phyloP scores from a whole-genome alignment of 257 asterid species.

The Solanum chilense region DNA sequence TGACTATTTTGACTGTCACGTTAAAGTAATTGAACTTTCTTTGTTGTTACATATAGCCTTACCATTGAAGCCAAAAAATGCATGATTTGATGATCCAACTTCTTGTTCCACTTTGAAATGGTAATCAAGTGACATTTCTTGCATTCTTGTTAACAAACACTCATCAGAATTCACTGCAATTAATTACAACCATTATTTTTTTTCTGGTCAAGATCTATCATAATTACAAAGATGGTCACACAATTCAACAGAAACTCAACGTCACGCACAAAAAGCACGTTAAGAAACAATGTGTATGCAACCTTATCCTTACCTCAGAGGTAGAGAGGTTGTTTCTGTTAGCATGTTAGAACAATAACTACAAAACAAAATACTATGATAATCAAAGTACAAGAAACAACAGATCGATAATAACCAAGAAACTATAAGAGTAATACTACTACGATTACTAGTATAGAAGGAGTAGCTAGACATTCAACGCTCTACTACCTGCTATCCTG shows the following conservation, averaged over 20 bases:
- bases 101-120: conserved; percentile 68
- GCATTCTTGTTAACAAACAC: conserved; percentile 63
- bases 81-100: conserved; percentile 45
- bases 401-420: background rate
- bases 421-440: background rate
- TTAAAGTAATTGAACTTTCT: background rate
- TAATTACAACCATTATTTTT: background rate
- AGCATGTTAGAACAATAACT: background rate
- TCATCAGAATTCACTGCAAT: conserved; percentile 54
- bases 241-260: background rate
- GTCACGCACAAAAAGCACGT: background rate
- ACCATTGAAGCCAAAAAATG: conserved; percentile 69
- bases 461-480: background rate
- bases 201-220: background rate
- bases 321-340: background rate
- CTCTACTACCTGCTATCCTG: background rate
- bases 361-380: background rate
- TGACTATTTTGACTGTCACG: background rate
- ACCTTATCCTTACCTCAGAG: background rate
- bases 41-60: background rate
- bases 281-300: background rate
- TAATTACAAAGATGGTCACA: background rate
- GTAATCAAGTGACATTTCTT: conserved; percentile 63
- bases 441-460: background rate
- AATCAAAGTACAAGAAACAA: background rate